phyloP scores from a whole-genome alignment of 2,329 filamentous ascomycete genomes.

The Penicillium freii region DNA sequence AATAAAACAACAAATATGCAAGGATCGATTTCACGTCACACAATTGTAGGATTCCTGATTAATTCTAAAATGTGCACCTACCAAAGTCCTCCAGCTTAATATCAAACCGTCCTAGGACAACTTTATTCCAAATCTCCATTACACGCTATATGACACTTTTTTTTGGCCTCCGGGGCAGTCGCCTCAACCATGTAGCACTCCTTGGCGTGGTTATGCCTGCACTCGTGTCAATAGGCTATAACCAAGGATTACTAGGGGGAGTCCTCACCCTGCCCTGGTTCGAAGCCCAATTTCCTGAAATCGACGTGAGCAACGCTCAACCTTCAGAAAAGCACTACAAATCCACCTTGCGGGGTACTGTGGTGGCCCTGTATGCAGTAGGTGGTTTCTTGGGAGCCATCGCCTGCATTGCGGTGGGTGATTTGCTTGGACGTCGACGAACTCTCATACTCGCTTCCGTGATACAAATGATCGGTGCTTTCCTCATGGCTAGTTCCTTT shows the following conservation, averaged over 20 bases:
- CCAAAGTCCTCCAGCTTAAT: not conserved
- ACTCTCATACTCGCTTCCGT: conserved; percentile 11
- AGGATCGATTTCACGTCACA: not conserved
- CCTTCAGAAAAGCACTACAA: conserved; percentile 5
- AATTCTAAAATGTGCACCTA: not conserved
- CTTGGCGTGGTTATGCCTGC: conserved; percentile 17
- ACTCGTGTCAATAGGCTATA: conserved; percentile 17
- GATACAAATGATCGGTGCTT: conserved; percentile 12
- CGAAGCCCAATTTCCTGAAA: conserved; percentile 12
- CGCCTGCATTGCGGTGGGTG: conserved; percentile 14
- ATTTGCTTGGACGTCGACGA: conserved; percentile 13
- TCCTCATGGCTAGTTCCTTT: conserved; percentile 15
- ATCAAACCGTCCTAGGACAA: not conserved
- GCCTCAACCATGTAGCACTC: conserved; percentile 13
- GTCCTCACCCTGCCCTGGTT: conserved; percentile 16
- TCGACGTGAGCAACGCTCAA: conserved; percentile 7
- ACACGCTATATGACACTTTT: conserved; percentile 9
- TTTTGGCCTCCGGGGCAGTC: conserved; percentile 15
- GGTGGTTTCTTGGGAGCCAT: conserved; percentile 16
- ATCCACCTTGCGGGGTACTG: conserved; percentile 13
- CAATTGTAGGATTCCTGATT: not conserved
- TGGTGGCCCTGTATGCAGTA: conserved; percentile 16
- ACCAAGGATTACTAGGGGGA: conserved; percentile 17
- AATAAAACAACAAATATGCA: not conserved
- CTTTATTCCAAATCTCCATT: not conserved